Evolutionary conservation across 805 yeast genomes (phyloP).

Genomic region (Peterozyma toletana): DNA sequence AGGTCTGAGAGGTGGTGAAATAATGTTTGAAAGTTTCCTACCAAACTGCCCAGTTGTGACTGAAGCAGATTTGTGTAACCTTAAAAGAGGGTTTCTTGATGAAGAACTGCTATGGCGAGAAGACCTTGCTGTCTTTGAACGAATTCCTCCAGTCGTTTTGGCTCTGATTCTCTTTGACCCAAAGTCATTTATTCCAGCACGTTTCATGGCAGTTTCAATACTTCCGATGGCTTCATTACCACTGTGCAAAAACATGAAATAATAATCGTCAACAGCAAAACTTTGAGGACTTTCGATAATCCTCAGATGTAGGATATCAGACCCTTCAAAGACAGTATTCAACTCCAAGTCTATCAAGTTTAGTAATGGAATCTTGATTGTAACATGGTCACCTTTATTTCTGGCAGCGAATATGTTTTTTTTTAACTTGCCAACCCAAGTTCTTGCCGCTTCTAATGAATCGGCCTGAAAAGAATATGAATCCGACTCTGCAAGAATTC

Average conservation of each 20-base stretch:
- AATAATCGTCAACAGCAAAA: constrained; percentile 59
- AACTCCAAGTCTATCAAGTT: constrained; percentile 59
- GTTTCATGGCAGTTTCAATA: constrained; percentile 32
- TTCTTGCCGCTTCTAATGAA: constrained; percentile 60
- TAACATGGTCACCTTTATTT: constrained; percentile 64
- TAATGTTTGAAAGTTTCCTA: neutral
- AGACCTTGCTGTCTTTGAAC: neutral
- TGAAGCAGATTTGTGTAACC: constrained; percentile 13
- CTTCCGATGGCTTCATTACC: constrained; percentile 35
- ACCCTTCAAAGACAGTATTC: constrained; percentile 45
- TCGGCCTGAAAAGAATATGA: constrained; percentile 69
- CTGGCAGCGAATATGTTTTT: constrained; percentile 72
- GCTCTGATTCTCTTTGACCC: neutral
- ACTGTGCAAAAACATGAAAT: constrained; percentile 56
- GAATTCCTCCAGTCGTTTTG: neutral
- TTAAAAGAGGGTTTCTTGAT: neutral
- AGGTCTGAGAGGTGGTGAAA: neutral
- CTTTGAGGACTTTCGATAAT: constrained; percentile 49
- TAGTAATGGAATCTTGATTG: constrained; percentile 67
- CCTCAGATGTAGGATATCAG: constrained; percentile 51
- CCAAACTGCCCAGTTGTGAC: constrained; percentile 17
- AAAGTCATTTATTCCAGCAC: constrained; percentile 16
- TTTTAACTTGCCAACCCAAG: constrained; percentile 72
- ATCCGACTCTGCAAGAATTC: constrained; percentile 48
- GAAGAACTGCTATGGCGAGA: neutral